A percentile compares a stretch with the other conserved stretches of the same genome.
Evolutionary conservation across 2,329 filamentous ascomycete species (phyloP).

Genomic region (Beauveria scarabaeidicola): DNA sequence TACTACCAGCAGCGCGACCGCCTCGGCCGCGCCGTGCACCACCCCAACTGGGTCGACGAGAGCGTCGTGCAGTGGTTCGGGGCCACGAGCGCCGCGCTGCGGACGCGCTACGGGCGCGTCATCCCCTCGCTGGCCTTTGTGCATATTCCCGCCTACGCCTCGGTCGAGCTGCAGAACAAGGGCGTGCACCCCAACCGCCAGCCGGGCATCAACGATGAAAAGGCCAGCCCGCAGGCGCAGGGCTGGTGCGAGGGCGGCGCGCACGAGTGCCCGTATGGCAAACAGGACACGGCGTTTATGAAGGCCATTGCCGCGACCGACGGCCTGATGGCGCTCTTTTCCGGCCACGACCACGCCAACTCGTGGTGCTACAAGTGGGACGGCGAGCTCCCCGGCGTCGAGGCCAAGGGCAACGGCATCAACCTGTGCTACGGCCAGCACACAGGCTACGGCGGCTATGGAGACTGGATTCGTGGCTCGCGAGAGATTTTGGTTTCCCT

Average conservation of each 20-base stretch:
- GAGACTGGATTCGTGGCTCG: conserved; percentile 47
- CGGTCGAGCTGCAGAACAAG: conserved; percentile 18
- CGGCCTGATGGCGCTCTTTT: conserved; percentile 50
- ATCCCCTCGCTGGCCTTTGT: conserved; percentile 41
- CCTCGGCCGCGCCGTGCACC: conserved; percentile 22
- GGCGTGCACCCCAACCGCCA: conserved; percentile 29
- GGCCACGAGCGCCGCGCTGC: conserved; percentile 23
- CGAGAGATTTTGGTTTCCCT: conserved; percentile 21
- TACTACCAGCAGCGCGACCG: conserved; percentile 33
- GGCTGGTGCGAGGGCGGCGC: conserved; percentile 35
- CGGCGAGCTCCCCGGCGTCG: conserved; percentile 25
- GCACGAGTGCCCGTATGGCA: conserved; percentile 32
- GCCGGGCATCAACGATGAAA: conserved; percentile 39
- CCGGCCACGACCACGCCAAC: conserved; percentile 58
- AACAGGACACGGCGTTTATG: conserved; percentile 55
- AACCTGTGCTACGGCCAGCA: conserved; percentile 54
- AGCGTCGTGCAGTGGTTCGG: conserved; percentile 38
- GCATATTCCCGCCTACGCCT: conserved; percentile 39
- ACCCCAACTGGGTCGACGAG: conserved; percentile 37
- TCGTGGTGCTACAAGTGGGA: conserved; percentile 49
- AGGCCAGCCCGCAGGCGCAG: conserved; percentile 32
- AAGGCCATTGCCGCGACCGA: conserved; percentile 44
- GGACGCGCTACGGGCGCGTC: conserved; percentile 20
- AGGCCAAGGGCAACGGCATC: conserved; percentile 33
- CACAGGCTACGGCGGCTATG: conserved; percentile 57